phyloP scores from a whole-genome alignment of 257 asterid species.

The Solanum megistacrolobum region DNA sequence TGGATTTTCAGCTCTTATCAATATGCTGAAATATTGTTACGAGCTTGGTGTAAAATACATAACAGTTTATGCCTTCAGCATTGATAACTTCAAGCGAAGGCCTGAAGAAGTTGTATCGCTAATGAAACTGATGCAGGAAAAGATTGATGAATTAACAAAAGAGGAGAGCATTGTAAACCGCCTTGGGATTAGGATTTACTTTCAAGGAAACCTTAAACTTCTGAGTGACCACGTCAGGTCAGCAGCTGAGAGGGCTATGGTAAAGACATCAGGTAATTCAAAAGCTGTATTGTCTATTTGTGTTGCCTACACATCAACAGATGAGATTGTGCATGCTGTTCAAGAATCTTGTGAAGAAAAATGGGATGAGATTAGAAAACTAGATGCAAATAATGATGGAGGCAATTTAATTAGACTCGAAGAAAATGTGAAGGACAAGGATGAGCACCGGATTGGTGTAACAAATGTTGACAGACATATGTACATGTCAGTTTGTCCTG shows the following conservation, averaged over 20 bases:
- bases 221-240: conserved; percentile 39
- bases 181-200: conserved; percentile 57
- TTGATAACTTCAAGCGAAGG: conserved; percentile 60
- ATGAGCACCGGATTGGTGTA: conserved; percentile 15
- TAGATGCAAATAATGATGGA: conserved; percentile 7
- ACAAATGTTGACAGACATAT: conserved; percentile 46
- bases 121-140: conserved; percentile 62
- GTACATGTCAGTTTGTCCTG: conserved; percentile 62
- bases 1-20: conserved; percentile 50
- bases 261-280: conserved; percentile 47
- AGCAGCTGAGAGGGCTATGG: conserved; percentile 70
- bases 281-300: conserved; percentile 51
- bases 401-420: neutral
- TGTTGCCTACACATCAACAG: conserved; percentile 78
- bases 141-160: conserved; percentile 47
- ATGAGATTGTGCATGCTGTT: conserved; percentile 57
- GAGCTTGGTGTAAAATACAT: conserved; percentile 48
- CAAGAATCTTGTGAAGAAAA: conserved; percentile 41
- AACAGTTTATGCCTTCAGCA: conserved; percentile 74
- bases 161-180: conserved; percentile 46
- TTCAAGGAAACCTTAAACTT: conserved; percentile 59
- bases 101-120: conserved; percentile 80
- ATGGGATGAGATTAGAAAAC: conserved; percentile 14
- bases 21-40: conserved; percentile 55
- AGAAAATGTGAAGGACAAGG: conserved; percentile 8